Percentiles rank a stretch among this genome's conserved stretches.
Evolutionary conservation across 2,329 filamentous ascomycete genomes (phyloP).

Genomic region (Xylaria hypoxylon): DNA sequence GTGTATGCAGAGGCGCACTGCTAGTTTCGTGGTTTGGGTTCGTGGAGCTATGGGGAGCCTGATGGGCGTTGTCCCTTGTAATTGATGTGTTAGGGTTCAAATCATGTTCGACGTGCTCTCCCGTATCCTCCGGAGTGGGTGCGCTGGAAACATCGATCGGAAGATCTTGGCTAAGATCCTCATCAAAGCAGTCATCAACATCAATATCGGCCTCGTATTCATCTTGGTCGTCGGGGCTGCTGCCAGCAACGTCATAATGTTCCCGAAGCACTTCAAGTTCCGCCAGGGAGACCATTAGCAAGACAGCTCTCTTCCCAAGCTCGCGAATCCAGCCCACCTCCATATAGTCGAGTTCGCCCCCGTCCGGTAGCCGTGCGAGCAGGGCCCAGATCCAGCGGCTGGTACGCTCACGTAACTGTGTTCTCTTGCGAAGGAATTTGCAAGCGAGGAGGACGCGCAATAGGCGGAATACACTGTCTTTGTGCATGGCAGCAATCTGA

Average conservation of each 20-base stretch:
- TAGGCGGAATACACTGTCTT: slow-evolving; percentile 73
- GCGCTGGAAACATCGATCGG: slow-evolving; percentile 46
- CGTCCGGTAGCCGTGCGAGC: slow-evolving; percentile 78
- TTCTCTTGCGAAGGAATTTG: slow-evolving; percentile 71
- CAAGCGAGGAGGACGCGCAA: slow-evolving; percentile 74
- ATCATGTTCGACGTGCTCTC: neutral
- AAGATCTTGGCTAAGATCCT: slow-evolving; percentile 39
- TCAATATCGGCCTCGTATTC: slow-evolving; percentile 57
- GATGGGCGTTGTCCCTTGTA: neutral
- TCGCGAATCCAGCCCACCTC: slow-evolving; percentile 83
- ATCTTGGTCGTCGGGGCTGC: slow-evolving; percentile 47
- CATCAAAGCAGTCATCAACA: slow-evolving; percentile 58
- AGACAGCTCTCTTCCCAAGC: slow-evolving; percentile 79
- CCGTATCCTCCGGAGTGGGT: slow-evolving; percentile 12
- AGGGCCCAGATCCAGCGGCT: slow-evolving; percentile 90
- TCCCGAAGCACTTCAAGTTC: slow-evolving; percentile 64
- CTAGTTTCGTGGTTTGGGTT: slow-evolving; percentile 42
- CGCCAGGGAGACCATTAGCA: slow-evolving; percentile 66
- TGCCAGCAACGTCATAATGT: slow-evolving; percentile 54
- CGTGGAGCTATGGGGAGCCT: neutral
- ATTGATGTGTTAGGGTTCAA: neutral
- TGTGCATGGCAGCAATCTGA: slow-evolving; percentile 73
- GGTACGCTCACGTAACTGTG: slow-evolving; percentile 71
- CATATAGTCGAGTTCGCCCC: slow-evolving; percentile 78
- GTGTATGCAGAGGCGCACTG: slow-evolving; percentile 56